A percentile compares a stretch with the other conserved stretches of the same genome.
phyloP scores from a whole-genome alignment of 805 yeast genomes.

The Candida hungchunana region DNA sequence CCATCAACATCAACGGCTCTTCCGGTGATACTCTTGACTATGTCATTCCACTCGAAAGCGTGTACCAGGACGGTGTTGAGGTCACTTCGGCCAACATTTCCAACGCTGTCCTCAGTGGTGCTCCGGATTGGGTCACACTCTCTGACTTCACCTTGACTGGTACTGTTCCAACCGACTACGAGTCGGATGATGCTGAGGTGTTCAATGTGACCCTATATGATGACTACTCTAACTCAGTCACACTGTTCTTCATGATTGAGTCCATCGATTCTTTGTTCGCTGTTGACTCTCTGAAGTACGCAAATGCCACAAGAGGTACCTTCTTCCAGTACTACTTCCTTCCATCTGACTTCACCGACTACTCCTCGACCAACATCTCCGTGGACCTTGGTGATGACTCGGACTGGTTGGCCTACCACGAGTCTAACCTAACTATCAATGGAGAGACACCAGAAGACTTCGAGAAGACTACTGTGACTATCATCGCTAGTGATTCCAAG shows the following conservation, averaged over 20 bases:
- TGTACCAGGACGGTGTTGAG: constrained; percentile 57
- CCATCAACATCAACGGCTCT: constrained; percentile 63
- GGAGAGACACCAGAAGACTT: constrained; percentile 63
- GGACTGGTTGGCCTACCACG: constrained; percentile 65
- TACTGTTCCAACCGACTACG: constrained; percentile 45
- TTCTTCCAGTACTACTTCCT: constrained; percentile 55
- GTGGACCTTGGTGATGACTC: constrained; percentile 39
- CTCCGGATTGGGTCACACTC: constrained; percentile 60
- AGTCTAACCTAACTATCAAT: constrained; percentile 55
- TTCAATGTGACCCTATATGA: constrained; percentile 60
- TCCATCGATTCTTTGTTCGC: constrained; percentile 54
- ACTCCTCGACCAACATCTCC: constrained; percentile 42
- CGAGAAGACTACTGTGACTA: constrained; percentile 34
- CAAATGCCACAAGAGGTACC: constrained; percentile 64
- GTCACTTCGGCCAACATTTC: constrained; percentile 53
- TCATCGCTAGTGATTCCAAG: constrained; percentile 37
- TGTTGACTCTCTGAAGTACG: constrained; percentile 44
- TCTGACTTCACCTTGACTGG: constrained; percentile 47
- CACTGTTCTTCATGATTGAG: constrained; percentile 53
- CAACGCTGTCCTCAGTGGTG: constrained; percentile 39
- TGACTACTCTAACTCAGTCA: constrained; percentile 54
- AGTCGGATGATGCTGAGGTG: constrained; percentile 25
- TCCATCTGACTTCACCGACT: constrained; percentile 53
- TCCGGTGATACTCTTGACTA: constrained; percentile 50
- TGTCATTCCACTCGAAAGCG: constrained; percentile 56